Evolutionary conservation across 2,329 filamentous ascomycete genomes (phyloP).

Genomic region (Ceratocystis colombiana): DNA sequence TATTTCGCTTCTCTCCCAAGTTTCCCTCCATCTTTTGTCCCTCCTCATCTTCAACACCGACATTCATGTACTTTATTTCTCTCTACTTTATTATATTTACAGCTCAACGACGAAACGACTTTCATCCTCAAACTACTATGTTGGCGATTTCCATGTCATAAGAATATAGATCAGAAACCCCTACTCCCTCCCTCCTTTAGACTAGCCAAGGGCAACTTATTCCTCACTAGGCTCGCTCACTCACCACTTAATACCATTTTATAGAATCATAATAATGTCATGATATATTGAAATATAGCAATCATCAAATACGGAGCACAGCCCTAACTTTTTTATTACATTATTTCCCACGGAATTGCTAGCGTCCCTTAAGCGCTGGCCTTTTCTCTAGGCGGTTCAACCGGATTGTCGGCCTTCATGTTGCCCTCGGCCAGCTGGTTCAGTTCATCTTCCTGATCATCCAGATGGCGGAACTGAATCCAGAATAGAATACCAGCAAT

Average conservation of each 20-base stretch:
- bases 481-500: slow-evolving; percentile 59
- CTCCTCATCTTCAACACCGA: neutral
- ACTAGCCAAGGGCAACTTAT: neutral
- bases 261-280: neutral
- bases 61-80: slow-evolving; percentile 11
- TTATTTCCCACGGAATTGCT: neutral
- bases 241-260: neutral
- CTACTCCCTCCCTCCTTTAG: neutral
- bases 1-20: neutral
- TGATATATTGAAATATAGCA: neutral
- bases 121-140: neutral
- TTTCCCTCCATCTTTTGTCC: neutral
- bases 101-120: slow-evolving; percentile 10
- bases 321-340: neutral
- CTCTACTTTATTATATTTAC: slow-evolving; percentile 5
- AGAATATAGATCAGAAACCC: neutral
- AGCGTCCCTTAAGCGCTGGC: neutral
- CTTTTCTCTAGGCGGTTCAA: neutral
- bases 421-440: slow-evolving; percentile 45
- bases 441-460: slow-evolving; percentile 55
- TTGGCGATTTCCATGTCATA: neutral
- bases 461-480: slow-evolving; percentile 52
- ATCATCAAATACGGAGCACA: neutral
- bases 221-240: neutral
- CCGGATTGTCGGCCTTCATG: slow-evolving; percentile 27